Evolutionary conservation across 768 basidiomycete genomes (phyloP), one percentile per base, ranked within the genome.

Genomic region (Lactarius sanguifluus): DNA sequence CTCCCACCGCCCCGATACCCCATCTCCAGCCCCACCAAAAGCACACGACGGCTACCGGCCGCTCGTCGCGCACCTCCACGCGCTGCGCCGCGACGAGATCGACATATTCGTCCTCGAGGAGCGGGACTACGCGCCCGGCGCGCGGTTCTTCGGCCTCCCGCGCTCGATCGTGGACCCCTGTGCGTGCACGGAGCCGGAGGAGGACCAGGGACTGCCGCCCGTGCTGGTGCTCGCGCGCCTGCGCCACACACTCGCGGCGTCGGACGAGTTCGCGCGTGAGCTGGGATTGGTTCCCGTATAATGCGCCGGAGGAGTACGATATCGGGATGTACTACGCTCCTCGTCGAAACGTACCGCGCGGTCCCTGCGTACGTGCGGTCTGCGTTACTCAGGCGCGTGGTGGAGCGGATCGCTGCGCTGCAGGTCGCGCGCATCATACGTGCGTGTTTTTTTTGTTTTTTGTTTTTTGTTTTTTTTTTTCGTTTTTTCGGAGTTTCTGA

Each of bases 231-330:
- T 58, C 18, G 57, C 57, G 20, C 10, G 57, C 13, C 34, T 58
- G 36, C 20, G 32, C 20, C 32, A 38, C 15, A 58, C 57, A 0
- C 57, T 58, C 57, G 57, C n/a, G 34, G 57, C 34, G 36, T 58
- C 57, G 36, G 20, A 38, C 8, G n/a, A 10, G 57, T 58, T 58
- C 15, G 57, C 36, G 57, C 12, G n/a, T 0, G 57, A 34, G 57
- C 8, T 58, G 20, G 20, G 32, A 34, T 3, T 58, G 57, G 57
- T 58, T 58, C 57, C 57, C 57, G 30, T 38, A n/a, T 58, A n/a
- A 58, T 15, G 57, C 57, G 32, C 57, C 57, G 57, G 57, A 58
- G 36, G 57, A 40, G 36, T 58, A 23, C 23, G 57, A 38, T 25
- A 8, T 15, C 20, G 12, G 2, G 36, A n/a, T 55, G 57, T 12